Evolutionary conservation across 2,329 filamentous ascomycete species (phyloP), one percentile per base, ranked within the genome.

Genomic region (Colletotrichum brevisporum): DNA sequence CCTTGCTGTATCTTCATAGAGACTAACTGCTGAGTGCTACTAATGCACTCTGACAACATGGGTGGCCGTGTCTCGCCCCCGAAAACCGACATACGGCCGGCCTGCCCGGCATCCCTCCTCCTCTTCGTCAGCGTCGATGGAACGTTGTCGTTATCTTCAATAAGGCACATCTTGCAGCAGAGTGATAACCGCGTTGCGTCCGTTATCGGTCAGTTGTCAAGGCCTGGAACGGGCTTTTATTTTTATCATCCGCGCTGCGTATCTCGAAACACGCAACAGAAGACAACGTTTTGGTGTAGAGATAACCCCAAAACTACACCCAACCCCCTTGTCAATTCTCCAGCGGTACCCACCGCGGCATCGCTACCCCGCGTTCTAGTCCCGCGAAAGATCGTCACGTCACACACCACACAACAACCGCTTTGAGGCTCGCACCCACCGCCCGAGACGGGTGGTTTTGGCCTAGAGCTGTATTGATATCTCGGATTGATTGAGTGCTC

Each of bases 351-450:
- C 57, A 60, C 47, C 56, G 27, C 56, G 56, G 56, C 45, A 26
- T 52, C 57, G 47, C 48, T 61, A 61, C 47, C 57, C 57, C 57
- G 57, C 57, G 47, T 61, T 59, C 48, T 61, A 47, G 57, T 61
- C 36, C 45, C 31, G 36, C 57, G 48, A 61, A 41, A 52, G 13
- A 43, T 21, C 45, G 31, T 31, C 58, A 53, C 57, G 57, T 53
- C 48, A 53, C 58, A 36, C 31, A 36, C 31, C 31, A 36, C 31
- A 36, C 8, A 8, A 36, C 31, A 10, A 36, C 31, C 31, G 15
- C 13, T 2, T 62, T 62, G 58, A 45, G 58, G 58, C 58, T 62
- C 58, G 58, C 31, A 61, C 47, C 31, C 26, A 24, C 55, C 18
- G 55, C 27, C 41, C 18, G 43, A 36, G 31, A 36, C 31, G 31